Evolutionary conservation across 768 basidiomycete species (phyloP), one percentile per base, ranked within the genome.

Genomic region (Boletus pseudo-olivaceus): DNA sequence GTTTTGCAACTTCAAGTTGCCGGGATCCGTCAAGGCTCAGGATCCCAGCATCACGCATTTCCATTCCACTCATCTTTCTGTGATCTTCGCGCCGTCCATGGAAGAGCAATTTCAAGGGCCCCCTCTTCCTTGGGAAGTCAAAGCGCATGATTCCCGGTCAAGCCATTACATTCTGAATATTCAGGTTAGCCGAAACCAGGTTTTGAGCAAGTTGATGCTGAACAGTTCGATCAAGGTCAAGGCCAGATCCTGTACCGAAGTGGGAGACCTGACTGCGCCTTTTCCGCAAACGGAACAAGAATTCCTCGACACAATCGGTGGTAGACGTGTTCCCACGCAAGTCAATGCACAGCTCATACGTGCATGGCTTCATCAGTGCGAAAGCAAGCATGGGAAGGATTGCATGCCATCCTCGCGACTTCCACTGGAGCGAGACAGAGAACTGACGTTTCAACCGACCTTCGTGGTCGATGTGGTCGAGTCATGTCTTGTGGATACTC

Each of bases 401-500:
- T 65, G 59, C 39, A 19, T 35, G 14, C 32, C 55, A 26, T 42
- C 55, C 4, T 20, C 19, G n/a, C 51, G n/a, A 29, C 17, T 56
- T 7, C 40, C 20, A 1, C 45, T 1, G 1, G 44, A 29, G 15
- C 12, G 1, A 41, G 29, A 48, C 17, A 43, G 19, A 33, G 45
- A 33, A 5, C n/a, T n/a, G n/a, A n/a, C n/a, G n/a, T n/a, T n/a
- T n/a, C n/a, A n/a, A n/a, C 4, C 14, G 1, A 37, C 55, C 6
- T 55, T 64, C n/a, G 51, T 64, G 12, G 5, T 63, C 6, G 62
- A 63, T 7, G 62, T 53, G 11, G 34, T 34, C n/a, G 37, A 54
- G 17, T 64, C 47, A 3, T 65, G 62, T 45, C 38, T 64, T 11
- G 60, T 59, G 43, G 49, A 58, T 2, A 54, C 57, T n/a, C 64